Percentiles rank a stretch among this genome's conserved stretches.
Evolutionary conservation across 2,329 filamentous ascomycete species (phyloP).

Genomic region (Fusarium sp.): DNA sequence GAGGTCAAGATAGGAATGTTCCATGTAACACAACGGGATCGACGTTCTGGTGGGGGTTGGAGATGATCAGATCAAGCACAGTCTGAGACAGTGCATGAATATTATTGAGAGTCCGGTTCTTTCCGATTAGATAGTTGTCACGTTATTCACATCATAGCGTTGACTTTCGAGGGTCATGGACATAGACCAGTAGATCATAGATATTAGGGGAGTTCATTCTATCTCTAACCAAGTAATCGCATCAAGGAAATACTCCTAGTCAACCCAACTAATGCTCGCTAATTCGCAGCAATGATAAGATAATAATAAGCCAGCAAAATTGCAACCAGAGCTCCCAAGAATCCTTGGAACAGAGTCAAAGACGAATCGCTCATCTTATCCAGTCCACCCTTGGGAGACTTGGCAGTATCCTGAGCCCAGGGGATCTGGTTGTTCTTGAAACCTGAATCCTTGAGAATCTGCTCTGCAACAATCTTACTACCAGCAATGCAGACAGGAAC

Average conservation of each 20-base stretch:
- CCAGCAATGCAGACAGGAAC: conserved; percentile 79
- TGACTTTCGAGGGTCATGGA: no score
- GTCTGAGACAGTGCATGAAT: not conserved
- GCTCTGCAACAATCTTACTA: conserved; percentile 66
- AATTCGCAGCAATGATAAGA: conserved; percentile 12
- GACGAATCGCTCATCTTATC: conserved; percentile 23
- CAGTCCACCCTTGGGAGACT: conserved; percentile 2
- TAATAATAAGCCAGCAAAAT: conserved; percentile 19
- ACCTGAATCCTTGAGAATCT: conserved; percentile 48
- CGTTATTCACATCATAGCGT: accelerated
- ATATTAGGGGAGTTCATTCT: not conserved
- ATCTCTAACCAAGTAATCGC: not conserved
- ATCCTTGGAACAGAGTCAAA: conserved; percentile 17
- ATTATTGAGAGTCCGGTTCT: not conserved
- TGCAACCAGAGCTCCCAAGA: conserved; percentile 21
- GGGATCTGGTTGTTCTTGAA: conserved; percentile 17
- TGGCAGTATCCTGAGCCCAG: conserved; percentile 1
- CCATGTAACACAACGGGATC: not conserved
- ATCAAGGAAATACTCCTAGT: not conserved
- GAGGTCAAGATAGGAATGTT: not conserved
- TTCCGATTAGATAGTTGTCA: not conserved
- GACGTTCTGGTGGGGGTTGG: not conserved
- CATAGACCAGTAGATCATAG: no score
- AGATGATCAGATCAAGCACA: not conserved
- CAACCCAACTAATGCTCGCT: not conserved